A percentile compares a stretch with the other conserved stretches of the same genome.
These are phyloP conservation scores for Aspergillus alliaceus DNA, from an alignment of 2,329 filamentous ascomycete genomes.

Conservation along the genomic window DNA sequence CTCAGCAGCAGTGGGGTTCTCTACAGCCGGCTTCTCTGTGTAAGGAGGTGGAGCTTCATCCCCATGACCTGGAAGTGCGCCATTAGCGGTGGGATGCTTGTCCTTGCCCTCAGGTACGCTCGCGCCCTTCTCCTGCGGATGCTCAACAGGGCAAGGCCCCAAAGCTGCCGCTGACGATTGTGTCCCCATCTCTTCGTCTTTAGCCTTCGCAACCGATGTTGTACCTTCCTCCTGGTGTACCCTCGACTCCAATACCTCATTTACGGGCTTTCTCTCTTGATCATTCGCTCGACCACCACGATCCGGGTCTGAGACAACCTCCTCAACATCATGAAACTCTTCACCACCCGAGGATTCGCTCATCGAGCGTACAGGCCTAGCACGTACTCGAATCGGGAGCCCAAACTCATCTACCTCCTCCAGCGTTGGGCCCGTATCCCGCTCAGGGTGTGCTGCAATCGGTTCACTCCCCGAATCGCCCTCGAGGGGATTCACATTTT, in stretches of 20 bases:
- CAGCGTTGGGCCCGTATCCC: slow-evolving; percentile 7
- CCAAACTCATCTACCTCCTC: slow-evolving; percentile 42
- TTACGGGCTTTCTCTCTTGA: background rate
- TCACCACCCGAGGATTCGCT: slow-evolving; percentile 18
- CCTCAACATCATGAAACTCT: slow-evolving; percentile 21
- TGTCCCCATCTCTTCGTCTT: slow-evolving; percentile 4
- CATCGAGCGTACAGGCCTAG: slow-evolving; percentile 16
- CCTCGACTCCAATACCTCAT: background rate
- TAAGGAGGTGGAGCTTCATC: slow-evolving; percentile 15
- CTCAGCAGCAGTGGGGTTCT: slow-evolving; percentile 4
- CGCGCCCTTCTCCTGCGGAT: background rate
- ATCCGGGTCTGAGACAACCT: slow-evolving; percentile 1
- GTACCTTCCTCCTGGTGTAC: background rate
- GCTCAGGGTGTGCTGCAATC: background rate
- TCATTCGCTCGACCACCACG: background rate
- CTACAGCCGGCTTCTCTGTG: slow-evolving; percentile 13
- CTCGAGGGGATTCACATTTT: slow-evolving; percentile 11
- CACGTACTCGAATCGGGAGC: slow-evolving; percentile 34
- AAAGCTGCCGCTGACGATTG: slow-evolving; percentile 1
- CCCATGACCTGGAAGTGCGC: background rate
- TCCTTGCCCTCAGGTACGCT: background rate
- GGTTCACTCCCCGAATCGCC: slow-evolving; percentile 6
- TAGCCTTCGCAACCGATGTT: background rate
- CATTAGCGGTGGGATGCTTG: slow-evolving; percentile 2
- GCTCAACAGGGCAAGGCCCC: background rate